Percentiles rank a stretch among this genome's conserved stretches.
Evolutionary conservation across 345 rosid genomes (phyloP).

Genomic region (Linum usitatissimum): DNA sequence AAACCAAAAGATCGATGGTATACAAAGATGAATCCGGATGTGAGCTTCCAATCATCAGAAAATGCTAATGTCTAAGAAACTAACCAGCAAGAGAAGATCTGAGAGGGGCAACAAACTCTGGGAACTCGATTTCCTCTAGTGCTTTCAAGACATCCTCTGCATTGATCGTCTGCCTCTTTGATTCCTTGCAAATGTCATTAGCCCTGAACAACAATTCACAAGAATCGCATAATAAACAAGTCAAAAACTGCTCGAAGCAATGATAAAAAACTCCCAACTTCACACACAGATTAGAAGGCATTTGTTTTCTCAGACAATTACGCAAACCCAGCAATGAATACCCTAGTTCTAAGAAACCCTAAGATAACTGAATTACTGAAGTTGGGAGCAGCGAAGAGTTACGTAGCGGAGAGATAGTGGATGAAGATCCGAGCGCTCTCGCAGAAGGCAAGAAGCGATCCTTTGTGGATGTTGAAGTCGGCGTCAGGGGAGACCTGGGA

Average conservation of each 20-base stretch:
- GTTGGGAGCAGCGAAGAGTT: not conserved
- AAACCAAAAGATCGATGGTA: too few relatives aligned
- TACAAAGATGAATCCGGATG: too few relatives aligned
- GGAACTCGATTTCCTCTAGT: conserved; percentile 50
- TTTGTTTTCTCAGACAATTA: too few relatives aligned
- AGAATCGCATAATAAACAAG: not conserved
- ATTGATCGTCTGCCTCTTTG: conserved; percentile 55
- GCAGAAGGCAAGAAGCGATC: conserved; percentile 53
- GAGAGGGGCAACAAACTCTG: conserved; percentile 45
- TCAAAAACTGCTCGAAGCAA: not conserved
- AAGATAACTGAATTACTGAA: too few relatives aligned
- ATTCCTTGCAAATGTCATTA: conserved; percentile 61
- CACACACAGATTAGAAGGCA: too few relatives aligned
- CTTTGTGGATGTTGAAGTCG: conserved; percentile 49
- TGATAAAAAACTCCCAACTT: too few relatives aligned
- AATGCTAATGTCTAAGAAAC: not conserved
- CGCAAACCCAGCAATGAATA: too few relatives aligned
- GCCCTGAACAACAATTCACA: conserved; percentile 27
- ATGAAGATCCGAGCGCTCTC: conserved; percentile 69
- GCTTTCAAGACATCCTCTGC: conserved; percentile 53
- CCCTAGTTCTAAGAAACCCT: too few relatives aligned
- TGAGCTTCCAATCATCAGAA: too few relatives aligned
- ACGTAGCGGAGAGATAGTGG: conserved; percentile 72
- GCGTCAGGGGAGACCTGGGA: conserved; percentile 54
- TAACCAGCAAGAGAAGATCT: conserved; percentile 48